Evolutionary conservation across 495 filamentous ascomycete species (phyloP).

Genomic region (Daldinia concentrica): DNA sequence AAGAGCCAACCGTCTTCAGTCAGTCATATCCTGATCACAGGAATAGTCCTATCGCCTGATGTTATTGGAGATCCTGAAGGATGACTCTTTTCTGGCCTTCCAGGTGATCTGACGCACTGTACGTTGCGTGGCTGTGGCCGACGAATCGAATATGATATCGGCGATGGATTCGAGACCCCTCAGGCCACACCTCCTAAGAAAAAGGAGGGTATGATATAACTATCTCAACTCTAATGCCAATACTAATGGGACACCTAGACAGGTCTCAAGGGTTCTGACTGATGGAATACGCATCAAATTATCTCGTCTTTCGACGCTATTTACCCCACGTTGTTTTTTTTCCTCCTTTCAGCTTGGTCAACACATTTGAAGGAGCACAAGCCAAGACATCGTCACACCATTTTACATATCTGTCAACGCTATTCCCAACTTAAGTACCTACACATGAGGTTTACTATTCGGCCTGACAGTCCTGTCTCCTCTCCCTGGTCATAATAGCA

Average conservation of each 20-base stretch:
- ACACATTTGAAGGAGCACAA: slow-evolving; percentile 14
- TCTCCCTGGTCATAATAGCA: not conserved
- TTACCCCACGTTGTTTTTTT: slow-evolving; percentile 19
- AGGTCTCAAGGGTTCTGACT: not conserved
- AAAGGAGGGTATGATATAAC: slow-evolving; percentile 6
- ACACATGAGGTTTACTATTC: slow-evolving; percentile 8
- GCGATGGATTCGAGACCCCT: slow-evolving; percentile 4
- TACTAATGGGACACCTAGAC: not conserved
- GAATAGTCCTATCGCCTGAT: slow-evolving; percentile 22
- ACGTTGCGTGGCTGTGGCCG: slow-evolving; percentile 18
- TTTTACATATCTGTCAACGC: slow-evolving; percentile 2
- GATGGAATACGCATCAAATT: slow-evolving; percentile 23
- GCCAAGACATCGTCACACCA: slow-evolving; percentile 22
- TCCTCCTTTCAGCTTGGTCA: slow-evolving; percentile 10
- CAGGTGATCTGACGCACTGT: slow-evolving; percentile 19
- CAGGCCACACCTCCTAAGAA: slow-evolving; percentile 16
- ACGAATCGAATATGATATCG: slow-evolving; percentile 9
- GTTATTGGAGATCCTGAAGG: slow-evolving; percentile 17
- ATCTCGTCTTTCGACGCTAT: slow-evolving; percentile 19
- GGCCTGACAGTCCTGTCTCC: not conserved
- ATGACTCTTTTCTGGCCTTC: slow-evolving; percentile 19
- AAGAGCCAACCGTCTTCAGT: not conserved
- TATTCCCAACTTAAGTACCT: not conserved
- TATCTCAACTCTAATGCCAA: not conserved
- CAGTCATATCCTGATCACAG: slow-evolving; percentile 26